Percentiles rank a stretch among this genome's conserved stretches.
Evolutionary conservation across 371 early-diverging fungal species (phyloP).

Genomic region (Apophysomyces ossiformis): DNA sequence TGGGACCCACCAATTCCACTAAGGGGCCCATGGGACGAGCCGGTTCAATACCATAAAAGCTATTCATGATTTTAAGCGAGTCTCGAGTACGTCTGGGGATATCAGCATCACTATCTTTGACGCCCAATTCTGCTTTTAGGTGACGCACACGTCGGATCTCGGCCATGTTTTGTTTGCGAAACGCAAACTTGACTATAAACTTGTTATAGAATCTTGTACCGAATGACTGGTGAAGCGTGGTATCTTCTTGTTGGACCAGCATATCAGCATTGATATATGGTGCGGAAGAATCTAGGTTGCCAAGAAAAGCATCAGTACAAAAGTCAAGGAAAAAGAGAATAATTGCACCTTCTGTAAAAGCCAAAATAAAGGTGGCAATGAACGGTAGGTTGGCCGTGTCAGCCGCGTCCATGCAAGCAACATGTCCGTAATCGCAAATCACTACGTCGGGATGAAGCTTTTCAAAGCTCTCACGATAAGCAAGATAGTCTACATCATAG

Average conservation of each 20-base stretch:
- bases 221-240: constrained; percentile 18
- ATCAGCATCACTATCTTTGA: background rate
- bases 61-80: constrained; percentile 36
- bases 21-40: constrained; percentile 39
- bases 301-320: too few relatives aligned
- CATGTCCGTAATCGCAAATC: constrained; percentile 15
- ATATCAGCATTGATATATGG: constrained; percentile 29
- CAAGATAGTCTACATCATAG: too few relatives aligned
- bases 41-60: constrained; percentile 27
- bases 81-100: background rate
- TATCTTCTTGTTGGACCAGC: constrained; percentile 10
- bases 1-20: constrained; percentile 42
- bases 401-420: constrained; percentile 16
- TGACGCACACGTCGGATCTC: background rate
- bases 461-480: too few relatives aligned
- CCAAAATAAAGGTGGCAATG: constrained; percentile 9
- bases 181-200: constrained; percentile 24
- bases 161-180: background rate
- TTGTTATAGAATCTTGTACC: constrained; percentile 19
- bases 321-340: too few relatives aligned
- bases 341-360: too few relatives aligned
- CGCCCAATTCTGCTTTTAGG: background rate
- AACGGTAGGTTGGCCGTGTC: constrained; percentile 6
- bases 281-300: constrained; percentile 27
- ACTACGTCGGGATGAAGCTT: constrained; percentile 12